These are phyloP conservation scores for Halophytophthora batemanensis DNA, from an alignment of 352 stramenopile species.

Conservation along the genomic window DNA sequence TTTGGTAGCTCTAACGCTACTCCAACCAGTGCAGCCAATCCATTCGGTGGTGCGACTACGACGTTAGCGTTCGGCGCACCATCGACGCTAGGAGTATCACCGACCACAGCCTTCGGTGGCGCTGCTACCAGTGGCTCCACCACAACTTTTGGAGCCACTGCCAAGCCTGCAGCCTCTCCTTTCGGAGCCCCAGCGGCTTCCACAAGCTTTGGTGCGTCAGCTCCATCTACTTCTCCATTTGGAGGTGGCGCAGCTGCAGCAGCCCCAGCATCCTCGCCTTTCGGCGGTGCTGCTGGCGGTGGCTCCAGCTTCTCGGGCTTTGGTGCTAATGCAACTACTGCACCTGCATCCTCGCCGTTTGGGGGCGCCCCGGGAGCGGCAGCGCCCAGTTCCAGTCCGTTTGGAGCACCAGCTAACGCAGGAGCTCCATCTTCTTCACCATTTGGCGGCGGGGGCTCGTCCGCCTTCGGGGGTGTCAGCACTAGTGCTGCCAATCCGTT, in stretches of 20 bases:
- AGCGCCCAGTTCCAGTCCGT: conserved; percentile 16
- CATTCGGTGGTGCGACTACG: conserved; percentile 28
- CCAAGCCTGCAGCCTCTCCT: conserved; percentile 15
- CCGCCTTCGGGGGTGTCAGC: conserved; percentile 14
- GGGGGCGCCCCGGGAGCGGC: conserved; percentile 13
- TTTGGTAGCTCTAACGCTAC: too few species aligned
- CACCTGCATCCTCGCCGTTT: conserved; percentile 22
- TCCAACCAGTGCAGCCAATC: conserved; percentile 16
- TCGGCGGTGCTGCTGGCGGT: conserved; percentile 9
- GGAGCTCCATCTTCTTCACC: conserved; percentile 7
- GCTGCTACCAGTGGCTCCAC: conserved; percentile 15
- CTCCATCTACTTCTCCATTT: conserved; percentile 19
- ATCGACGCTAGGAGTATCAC: conserved; percentile 14
- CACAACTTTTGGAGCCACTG: conserved; percentile 21
- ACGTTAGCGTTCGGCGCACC: conserved; percentile 27
- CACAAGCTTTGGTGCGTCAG: too few species aligned
- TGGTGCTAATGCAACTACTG: background rate
- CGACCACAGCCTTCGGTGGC: conserved; percentile 16
- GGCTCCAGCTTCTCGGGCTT: conserved; percentile 9
- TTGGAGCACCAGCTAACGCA: conserved; percentile 8
- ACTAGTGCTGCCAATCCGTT: conserved; percentile 16
- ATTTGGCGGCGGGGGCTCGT: conserved; percentile 17
- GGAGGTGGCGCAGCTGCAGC: conserved; percentile 9
- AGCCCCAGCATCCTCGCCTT: conserved; percentile 11
- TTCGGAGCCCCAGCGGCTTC: too few species aligned